Evolutionary conservation across 192 early-diverging fungal genomes (phyloP).

Genomic region (Linnemannia hyalina): DNA sequence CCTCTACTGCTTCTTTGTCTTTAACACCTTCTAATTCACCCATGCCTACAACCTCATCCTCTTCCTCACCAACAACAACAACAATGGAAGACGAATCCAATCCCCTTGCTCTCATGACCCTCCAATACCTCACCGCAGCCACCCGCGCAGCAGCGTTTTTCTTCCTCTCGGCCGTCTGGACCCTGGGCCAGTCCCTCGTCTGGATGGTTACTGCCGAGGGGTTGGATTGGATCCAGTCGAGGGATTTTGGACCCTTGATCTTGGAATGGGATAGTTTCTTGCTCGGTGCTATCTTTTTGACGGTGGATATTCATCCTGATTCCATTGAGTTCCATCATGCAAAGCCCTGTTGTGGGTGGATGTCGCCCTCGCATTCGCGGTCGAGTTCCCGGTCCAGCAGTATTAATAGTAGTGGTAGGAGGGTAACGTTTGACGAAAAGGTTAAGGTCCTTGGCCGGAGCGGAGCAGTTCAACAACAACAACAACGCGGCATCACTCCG

Average conservation of each 20-base stretch:
- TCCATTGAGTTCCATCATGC: conserved; percentile 13
- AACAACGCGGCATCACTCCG: background rate
- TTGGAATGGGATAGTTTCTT: conserved; percentile 38
- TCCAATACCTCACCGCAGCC: conserved; percentile 28
- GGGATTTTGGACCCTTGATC: conserved; percentile 17
- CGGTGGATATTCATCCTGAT: conserved; percentile 24
- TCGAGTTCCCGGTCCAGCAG: conserved; percentile 11
- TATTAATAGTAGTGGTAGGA: conserved; percentile 5
- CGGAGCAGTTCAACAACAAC: conserved; percentile 10
- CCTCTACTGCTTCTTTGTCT: too few relatives aligned
- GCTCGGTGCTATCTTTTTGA: conserved; percentile 33
- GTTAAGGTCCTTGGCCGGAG: conserved; percentile 31
- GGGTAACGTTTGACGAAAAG: conserved; percentile 40
- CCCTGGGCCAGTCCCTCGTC: conserved; percentile 22
- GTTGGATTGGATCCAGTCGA: conserved; percentile 29
- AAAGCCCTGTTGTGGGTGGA: background rate
- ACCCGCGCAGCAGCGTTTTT: conserved; percentile 14
- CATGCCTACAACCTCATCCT: background rate
- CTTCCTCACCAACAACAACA: background rate
- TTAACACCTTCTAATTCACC: background rate
- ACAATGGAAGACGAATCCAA: conserved; percentile 10
- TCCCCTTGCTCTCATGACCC: conserved; percentile 3
- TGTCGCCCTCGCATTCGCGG: conserved; percentile 1
- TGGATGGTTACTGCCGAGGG: conserved; percentile 12
- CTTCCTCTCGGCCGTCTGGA: conserved; percentile 20